Evolutionary conservation across 345 rosid species (phyloP), one percentile per base, ranked within the genome.

Genomic region (Lepidium sativum): DNA sequence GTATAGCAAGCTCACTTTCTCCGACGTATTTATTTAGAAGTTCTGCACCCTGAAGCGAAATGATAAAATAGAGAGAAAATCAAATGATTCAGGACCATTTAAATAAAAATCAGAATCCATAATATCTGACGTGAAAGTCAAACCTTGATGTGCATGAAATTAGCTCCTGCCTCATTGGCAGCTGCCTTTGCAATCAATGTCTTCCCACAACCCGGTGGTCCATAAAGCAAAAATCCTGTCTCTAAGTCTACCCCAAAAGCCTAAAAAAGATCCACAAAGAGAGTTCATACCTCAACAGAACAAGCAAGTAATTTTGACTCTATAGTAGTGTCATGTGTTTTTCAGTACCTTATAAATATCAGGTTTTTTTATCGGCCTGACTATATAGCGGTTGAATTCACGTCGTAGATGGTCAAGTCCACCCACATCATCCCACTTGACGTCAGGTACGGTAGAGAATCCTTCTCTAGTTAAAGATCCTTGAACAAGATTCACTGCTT

Each of bases 121-220:
- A 45, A 59, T 42, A 45, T 4, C 9, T 11, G 33, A 32, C 15
- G 7, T 39, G 21, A n/a, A 67, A 48, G 21, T 25, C 68, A 57
- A 42, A 79, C 99, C 96, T 90, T 90, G 70, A 94, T 81, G 72
- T 90, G 85, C 69, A 94, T 94, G 80, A 94, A 94, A 79, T 86
- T 94, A 49, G 97, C 99, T 60, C 95, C 97, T 1, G 97, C 92
- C 79, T 90, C 99, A 74, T 86, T 84, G 37, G 99, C 99, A 35
- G 82, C 95, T 54, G 99, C 99, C 82, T 90, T 90, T 58, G 99
- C 99, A 61, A 94, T 88, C 73, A 94, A 83, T 31, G 97, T 94
- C 80, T 94, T 94, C 7, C 99, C 99, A 71, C 99, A 94, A 16
- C 99, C 99, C 14, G 97, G 99, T 27, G 99, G 97, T 41, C 99